Evolutionary conservation across 2,329 filamentous ascomycete genomes (phyloP), one percentile per base, ranked within the genome.

Genomic region (Paramyrothecium roridum): DNA sequence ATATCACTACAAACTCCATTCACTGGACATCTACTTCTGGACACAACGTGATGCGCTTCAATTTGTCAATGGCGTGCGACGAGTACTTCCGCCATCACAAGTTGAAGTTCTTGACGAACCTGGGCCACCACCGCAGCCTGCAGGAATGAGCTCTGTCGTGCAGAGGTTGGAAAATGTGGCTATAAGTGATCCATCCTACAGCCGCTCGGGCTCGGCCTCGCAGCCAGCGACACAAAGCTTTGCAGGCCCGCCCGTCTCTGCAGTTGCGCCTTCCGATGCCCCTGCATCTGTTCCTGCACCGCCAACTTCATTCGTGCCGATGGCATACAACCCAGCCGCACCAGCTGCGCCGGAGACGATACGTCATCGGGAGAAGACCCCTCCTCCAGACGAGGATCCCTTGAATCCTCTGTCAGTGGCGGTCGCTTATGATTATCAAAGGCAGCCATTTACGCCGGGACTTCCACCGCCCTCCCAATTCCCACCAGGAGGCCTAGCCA

Each of bases 11-110:
- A 86, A 85, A 67, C 80, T 93, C 8, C 86, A 91, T 67, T 87
- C 86, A 0, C 69, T 93, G 55, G 89, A 93, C 65, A 75, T 93
- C 16, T 93, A 93, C 74, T 89, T 93, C 66, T 92, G 88, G 88
- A 90, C 85, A 0, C 83, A 85, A 57, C 79, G 85, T 54, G 89
- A 93, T 71, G 88, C 89, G 1, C 74, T 85, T 26, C 80, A 85
- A 55, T 90, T 93, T 60, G 74, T 92, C 57, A 87, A 87, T 63
- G 85, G 84, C 16, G 75, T 91, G 54, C 78, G 86, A 52, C 80
- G 84, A 54, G 81, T 91, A 4, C 70, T 91, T 23, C 86, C 88
- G 3, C 67, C 78, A 0, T 71, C 77, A 10, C 85, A 86, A 58
- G 76, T 89, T 33, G 80, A 85, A 37, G 76, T 90, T n/a, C 73